phyloP scores from a whole-genome alignment of 495 filamentous ascomycete species.

The Hypoxylon rickii region DNA sequence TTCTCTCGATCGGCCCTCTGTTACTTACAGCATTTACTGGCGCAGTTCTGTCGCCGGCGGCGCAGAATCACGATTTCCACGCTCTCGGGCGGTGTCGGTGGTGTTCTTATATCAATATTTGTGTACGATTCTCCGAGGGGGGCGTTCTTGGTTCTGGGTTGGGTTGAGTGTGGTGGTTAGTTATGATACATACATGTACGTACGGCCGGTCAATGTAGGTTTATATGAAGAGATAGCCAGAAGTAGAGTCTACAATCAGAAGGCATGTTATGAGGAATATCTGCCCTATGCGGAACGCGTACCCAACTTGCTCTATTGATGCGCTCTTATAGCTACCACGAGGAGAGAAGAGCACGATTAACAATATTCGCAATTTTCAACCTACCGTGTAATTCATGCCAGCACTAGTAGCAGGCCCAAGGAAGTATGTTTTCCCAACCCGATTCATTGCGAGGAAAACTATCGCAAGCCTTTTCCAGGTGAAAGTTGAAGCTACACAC shows the following conservation, averaged over 20 bases:
- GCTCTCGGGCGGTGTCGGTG: slow-evolving; percentile 12
- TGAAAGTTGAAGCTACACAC: no score
- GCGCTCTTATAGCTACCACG: no score
- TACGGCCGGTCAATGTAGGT: slow-evolving; percentile 14
- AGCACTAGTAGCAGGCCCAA: no score
- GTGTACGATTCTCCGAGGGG: slow-evolving; percentile 18
- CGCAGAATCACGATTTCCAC: slow-evolving; percentile 18
- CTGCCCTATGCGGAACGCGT: neutral
- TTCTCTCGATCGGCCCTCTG: slow-evolving; percentile 13
- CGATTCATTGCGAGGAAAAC: no score
- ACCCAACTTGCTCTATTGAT: neutral
- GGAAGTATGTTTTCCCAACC: no score
- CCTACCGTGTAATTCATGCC: no score
- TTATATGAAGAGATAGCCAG: slow-evolving; percentile 11
- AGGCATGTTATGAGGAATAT: neutral
- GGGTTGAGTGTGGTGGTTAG: neutral
- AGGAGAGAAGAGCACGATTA: no score
- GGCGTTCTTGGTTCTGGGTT: slow-evolving; percentile 23
- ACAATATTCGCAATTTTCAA: no score
- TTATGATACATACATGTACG: slow-evolving; percentile 20
- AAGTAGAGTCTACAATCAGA: slow-evolving; percentile 8
- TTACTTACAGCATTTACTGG: slow-evolving; percentile 28
- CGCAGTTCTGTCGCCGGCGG: slow-evolving; percentile 22
- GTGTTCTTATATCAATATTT: slow-evolving; percentile 15
- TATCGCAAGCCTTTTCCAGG: no score